These are phyloP conservation scores for Lomentospora prolificans DNA, from an alignment of 2,329 filamentous ascomycete genomes.

Conservation along the genomic window DNA sequence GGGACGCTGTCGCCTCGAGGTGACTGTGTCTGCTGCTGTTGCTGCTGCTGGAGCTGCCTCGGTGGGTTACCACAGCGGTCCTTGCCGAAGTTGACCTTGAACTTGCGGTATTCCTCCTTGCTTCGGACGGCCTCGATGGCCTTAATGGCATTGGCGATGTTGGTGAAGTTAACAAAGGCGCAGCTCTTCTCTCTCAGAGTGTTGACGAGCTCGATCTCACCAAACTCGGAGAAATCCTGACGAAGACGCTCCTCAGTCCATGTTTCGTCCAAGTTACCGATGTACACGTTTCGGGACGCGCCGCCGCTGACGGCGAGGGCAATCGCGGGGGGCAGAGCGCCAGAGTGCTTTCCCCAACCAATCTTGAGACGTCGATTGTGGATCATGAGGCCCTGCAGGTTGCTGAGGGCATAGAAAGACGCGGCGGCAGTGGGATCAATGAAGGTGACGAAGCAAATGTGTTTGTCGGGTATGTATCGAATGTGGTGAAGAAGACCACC, in stretches of 20 bases:
- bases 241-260: constrained; percentile 94
- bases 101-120: constrained; percentile 92
- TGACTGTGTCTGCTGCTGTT: constrained; percentile 49
- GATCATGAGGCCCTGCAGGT: constrained; percentile 96
- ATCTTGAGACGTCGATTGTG: constrained; percentile 97
- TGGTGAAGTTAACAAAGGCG: constrained; percentile 99
- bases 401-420: constrained; percentile 95
- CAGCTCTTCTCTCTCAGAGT: constrained; percentile 97
- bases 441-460: constrained; percentile 99
- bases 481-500: constrained; percentile 95
- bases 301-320: constrained; percentile 92
- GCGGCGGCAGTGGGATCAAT: constrained; percentile 97
- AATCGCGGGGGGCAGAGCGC: constrained; percentile 89
- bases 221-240: constrained; percentile 94
- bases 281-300: constrained; percentile 96
- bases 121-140: constrained; percentile 92
- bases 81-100: constrained; percentile 99
- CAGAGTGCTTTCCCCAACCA: constrained; percentile 98
- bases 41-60: constrained; percentile 63
- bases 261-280: constrained; percentile 92
- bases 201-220: constrained; percentile 96
- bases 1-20: constrained; percentile 53
- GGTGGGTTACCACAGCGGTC: constrained; percentile 95
- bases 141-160: constrained; percentile 99
- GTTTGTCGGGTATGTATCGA: constrained; percentile 98